Base-by-base conservation (phyloP, 2,329 filamentous ascomycete species). In the Diplodia mutila region DNA sequence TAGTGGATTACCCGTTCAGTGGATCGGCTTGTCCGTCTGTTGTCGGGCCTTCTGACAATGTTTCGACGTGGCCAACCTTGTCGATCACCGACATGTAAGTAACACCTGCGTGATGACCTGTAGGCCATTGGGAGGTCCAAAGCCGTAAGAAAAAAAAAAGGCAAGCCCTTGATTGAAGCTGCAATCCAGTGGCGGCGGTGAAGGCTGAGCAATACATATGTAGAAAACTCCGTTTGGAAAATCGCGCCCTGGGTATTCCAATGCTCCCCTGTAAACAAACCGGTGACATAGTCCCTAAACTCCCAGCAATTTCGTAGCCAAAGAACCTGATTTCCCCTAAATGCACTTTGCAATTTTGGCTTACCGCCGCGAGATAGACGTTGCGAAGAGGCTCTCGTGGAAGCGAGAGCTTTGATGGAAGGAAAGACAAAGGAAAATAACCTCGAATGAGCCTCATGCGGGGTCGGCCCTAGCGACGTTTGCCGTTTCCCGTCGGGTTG, bases 401-500 rank as follows among this genome's bases (percentile, higher is more conserved):
- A 34, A 34, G 32, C 1, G 11, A n/a, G n/a, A n/a, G n/a, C n/a
- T n/a, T n/a, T n/a, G n/a, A n/a, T n/a, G n/a, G n/a, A n/a, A n/a
- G n/a, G n/a, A 34, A 34, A 1, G 32, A 34, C 32, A 34, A 34
- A 34, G 9, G 32, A n/a, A 46, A 46, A 37, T 12, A 16, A 42
- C 37, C 9, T 34, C 42, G 8, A 21, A 46, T n/a, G 3, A n/a
- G 42, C 42, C 8, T n/a, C 6, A 6, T 18, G 39, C 18, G 16
- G 18, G 7, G 18, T 18, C 16, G 6, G 16, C 39, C n/a, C 48
- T 16, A 65, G 6, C 51, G 63, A 21, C 63, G 63, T 34, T 46
- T 57, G 7, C 53, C 64, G 9, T 37, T 51, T 12, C 63, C 66
- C 16, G 71, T 65, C 1, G 73, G 72, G n/a, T 78, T 78, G 48